A percentile compares a stretch with the other conserved stretches of the same genome.
phyloP scores from a whole-genome alignment of 768 basidiomycete genomes.

The Panellus pusillus region DNA sequence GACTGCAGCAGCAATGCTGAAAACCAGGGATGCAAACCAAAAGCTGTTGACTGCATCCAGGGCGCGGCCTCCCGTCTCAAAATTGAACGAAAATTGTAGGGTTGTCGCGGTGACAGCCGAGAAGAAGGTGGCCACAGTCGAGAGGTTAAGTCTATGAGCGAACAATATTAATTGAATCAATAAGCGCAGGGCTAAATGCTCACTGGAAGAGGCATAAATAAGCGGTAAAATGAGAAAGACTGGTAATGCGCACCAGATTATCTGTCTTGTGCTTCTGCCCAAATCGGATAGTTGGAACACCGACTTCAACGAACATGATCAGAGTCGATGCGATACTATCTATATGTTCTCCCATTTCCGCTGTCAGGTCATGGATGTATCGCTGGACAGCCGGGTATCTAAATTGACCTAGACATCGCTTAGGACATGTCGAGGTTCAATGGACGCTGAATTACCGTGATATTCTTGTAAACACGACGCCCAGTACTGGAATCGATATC shows the following conservation, averaged over 20 bases:
- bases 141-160: conserved; percentile 52
- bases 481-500: conserved; percentile 56
- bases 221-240: not conserved
- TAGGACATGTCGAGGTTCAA: not conserved
- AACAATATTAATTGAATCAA: not conserved
- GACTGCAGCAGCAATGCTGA: conserved; percentile 75
- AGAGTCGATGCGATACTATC: conserved; percentile 67
- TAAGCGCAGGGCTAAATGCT: not conserved
- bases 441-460: conserved; percentile 37
- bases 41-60: conserved; percentile 64
- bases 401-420: conserved; percentile 60
- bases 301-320: conserved; percentile 76
- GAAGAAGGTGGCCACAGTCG: conserved; percentile 78
- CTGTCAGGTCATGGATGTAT: conserved; percentile 72
- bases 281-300: conserved; percentile 75
- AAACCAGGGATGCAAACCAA: conserved; percentile 76
- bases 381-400: conserved; percentile 69
- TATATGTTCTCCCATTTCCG: conserved; percentile 75
- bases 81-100: conserved; percentile 63
- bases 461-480: conserved; percentile 69
- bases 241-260: conserved; percentile 42
- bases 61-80: conserved; percentile 29
- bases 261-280: conserved; percentile 71
- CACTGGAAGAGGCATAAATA: conserved; percentile 4
- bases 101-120: conserved; percentile 75